Conservation (phyloP, 2,329 filamentous ascomycete species). For the Myriosclerotinia duriaeana region DNA sequence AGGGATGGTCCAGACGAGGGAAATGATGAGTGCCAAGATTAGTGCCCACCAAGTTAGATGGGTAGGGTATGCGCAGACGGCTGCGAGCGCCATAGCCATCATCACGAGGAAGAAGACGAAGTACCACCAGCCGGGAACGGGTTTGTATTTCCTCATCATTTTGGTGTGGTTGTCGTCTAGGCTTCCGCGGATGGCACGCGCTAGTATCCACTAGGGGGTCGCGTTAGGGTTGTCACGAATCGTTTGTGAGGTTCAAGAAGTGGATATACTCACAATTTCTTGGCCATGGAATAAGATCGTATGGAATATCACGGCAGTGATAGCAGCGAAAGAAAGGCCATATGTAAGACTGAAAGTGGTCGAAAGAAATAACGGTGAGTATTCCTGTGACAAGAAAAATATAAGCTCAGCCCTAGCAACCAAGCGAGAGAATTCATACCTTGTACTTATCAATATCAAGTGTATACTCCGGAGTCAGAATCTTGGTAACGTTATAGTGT, state of each 20-base stretch:
- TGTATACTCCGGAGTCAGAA: slow-evolving; percentile 68
- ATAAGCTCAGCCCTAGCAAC: slow-evolving; percentile 46
- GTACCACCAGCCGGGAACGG: slow-evolving; percentile 61
- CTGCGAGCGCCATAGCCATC: slow-evolving; percentile 44
- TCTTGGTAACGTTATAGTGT: slow-evolving; percentile 57
- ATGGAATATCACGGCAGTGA: slow-evolving; percentile 66
- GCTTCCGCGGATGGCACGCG: slow-evolving; percentile 61
- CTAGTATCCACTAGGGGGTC: slow-evolving; percentile 48
- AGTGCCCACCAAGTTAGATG: slow-evolving; percentile 34
- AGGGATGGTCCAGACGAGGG: slow-evolving; percentile 49
- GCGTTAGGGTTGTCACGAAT: background rate
- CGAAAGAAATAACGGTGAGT: slow-evolving; percentile 70
- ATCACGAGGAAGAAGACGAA: slow-evolving; percentile 47
- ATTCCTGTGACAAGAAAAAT: slow-evolving; percentile 58
- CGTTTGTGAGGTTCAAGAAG: background rate
- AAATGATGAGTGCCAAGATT: slow-evolving; percentile 36
- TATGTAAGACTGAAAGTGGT: slow-evolving; percentile 71
- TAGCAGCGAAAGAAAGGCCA: slow-evolving; percentile 70
- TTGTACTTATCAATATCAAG: slow-evolving; percentile 66
- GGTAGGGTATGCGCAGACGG: slow-evolving; percentile 26
- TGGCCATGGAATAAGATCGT: slow-evolving; percentile 66
- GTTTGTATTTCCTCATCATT: slow-evolving; percentile 57
- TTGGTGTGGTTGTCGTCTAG: slow-evolving; percentile 44
- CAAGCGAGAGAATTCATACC: slow-evolving; percentile 60
- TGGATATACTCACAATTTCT: slow-evolving; percentile 50